Evolutionary conservation across 805 yeast species (phyloP), one percentile per base, ranked within the genome.

Genomic region (Myxozyma vanderwaltii): DNA sequence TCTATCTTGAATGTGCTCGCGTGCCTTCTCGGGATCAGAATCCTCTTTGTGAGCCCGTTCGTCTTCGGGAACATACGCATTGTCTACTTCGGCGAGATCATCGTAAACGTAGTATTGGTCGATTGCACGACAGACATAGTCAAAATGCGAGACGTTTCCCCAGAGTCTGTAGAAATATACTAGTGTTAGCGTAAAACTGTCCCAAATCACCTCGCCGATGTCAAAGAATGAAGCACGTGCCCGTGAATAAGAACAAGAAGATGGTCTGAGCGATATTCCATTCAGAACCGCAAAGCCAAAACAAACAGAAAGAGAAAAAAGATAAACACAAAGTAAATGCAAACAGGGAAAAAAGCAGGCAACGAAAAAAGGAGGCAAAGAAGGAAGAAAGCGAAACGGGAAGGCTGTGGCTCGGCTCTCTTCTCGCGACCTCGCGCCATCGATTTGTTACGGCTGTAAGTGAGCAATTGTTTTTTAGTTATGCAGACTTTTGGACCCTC

Each of bases 61-160:
- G 59, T 64, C 81, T 82, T 27, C 76, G 74, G 63, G 29, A 38
- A 46, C 56, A 38, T 53, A 39, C 41, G 24, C 52, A 4, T 51
- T 50, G 19, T 40, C 24, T 10, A 7, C 19, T 27, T 7, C 43
- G 33, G 35, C 49, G 57, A 59, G 46, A 44, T 78, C 79, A 13
- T 58, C 64, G 48, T 31, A 40, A 45, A 29, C 41, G 31, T 49
- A 56, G 54, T 33, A 55, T 36, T 59, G 54, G 51, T 62, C 63
- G 41, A 62, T 55, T 7, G 65, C 65, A 21, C 63, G 60, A 27
- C 49, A 35, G 31, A 88, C 74, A 67, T 88, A 85, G 58, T 78
- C 80, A 70, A 89, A 82, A 68, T 89, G 95, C 38, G 80, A 73
- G 1, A 83, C 76, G 54, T 82, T 82, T 1, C 96, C 96, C 96